A percentile compares a stretch with the other conserved stretches of the same genome.
Evolutionary conservation across 2,329 filamentous ascomycete genomes (phyloP).

Genomic region (Aspergillus nomiae): DNA sequence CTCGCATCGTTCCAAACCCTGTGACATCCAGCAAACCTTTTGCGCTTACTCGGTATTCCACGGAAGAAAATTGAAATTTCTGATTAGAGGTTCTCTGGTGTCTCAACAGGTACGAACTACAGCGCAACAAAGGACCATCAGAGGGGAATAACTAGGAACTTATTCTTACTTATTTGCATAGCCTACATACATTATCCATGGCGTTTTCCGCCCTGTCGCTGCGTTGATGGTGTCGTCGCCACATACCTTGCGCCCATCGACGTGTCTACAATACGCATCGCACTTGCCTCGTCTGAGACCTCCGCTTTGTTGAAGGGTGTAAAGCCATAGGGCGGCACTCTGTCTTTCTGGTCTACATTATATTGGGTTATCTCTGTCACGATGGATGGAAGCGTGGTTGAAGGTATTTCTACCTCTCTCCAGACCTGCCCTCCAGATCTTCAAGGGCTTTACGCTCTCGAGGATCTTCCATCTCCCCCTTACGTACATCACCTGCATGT

Average conservation of each 20-base stretch:
- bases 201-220: background rate
- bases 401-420: slow-evolving; percentile 44
- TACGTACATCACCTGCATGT: slow-evolving; percentile 26
- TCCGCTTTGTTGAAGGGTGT: background rate
- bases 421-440: slow-evolving; percentile 24
- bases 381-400: slow-evolving; percentile 32
- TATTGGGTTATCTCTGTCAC: background rate
- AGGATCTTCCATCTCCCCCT: slow-evolving; percentile 23
- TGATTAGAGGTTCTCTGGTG: background rate
- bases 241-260: background rate
- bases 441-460: slow-evolving; percentile 21
- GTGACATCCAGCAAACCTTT: background rate
- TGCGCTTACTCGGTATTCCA: background rate
- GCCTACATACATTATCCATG: background rate
- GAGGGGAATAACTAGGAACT: background rate
- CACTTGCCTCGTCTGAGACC: background rate
- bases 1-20: background rate
- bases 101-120: slow-evolving; percentile 2
- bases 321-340: background rate
- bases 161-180: slow-evolving; percentile 2
- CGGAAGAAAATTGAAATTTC: background rate
- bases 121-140: background rate
- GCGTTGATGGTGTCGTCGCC: background rate
- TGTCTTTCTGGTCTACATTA: background rate
- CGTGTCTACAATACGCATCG: background rate